Percentiles rank a stretch among this genome's conserved stretches.
Evolutionary conservation across 73 alveolate species (phyloP).

Genomic region (Tetrahymena borealis): DNA sequence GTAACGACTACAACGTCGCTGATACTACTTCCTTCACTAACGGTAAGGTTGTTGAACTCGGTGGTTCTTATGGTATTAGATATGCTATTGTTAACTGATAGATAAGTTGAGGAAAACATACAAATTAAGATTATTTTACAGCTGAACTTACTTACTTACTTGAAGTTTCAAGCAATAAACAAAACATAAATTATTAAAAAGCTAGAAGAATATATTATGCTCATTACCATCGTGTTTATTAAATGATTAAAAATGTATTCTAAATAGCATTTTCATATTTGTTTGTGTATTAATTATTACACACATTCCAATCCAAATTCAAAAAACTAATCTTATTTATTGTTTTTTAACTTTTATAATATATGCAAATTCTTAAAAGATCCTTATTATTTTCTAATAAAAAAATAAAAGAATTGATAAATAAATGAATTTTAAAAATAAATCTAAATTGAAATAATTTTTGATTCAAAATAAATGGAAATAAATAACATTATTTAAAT

Average conservation of each 20-base stretch:
- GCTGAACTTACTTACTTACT: no score
- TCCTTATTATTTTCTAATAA: no score
- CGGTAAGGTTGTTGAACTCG: neutral
- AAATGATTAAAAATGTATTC: neutral
- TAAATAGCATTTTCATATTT: neutral
- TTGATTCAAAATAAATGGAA: no score
- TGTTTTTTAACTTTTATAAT: no score
- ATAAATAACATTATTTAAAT: no score
- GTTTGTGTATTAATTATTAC: neutral
- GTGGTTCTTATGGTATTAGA: constrained; percentile 2
- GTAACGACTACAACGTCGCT: neutral
- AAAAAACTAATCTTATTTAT: no score
- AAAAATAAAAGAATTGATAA: no score
- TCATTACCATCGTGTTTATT: neutral
- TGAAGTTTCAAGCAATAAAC: neutral
- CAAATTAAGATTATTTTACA: neutral
- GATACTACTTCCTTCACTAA: neutral
- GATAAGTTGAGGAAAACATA: neutral
- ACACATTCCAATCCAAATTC: neutral
- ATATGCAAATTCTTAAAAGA: no score
- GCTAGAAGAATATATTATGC: neutral
- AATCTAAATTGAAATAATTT: no score
- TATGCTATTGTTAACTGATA: neutral
- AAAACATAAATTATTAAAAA: neutral
- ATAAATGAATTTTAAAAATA: no score